A percentile compares a stretch with the other conserved stretches of the same genome.
These are phyloP conservation scores for Sporothrix variecibatus DNA, from an alignment of 2,329 filamentous ascomycete genomes.

Conservation along the genomic window DNA sequence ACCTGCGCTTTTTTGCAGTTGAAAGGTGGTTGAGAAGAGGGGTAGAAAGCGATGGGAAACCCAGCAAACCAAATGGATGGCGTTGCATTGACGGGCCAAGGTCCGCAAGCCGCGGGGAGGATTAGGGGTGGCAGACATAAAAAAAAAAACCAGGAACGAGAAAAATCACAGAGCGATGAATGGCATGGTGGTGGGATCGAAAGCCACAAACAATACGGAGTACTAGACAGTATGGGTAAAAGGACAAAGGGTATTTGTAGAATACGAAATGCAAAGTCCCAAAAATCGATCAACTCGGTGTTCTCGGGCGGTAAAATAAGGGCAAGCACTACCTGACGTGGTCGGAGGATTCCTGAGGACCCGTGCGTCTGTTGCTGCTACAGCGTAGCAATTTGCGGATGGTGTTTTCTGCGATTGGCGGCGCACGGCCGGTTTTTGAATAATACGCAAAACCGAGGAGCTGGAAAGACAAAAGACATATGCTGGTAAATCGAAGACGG, in stretches of 20 bases:
- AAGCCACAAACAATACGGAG: background rate
- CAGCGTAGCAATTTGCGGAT: conserved; percentile 8
- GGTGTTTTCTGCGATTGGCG: background rate
- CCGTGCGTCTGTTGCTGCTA: background rate
- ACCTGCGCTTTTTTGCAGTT: background rate
- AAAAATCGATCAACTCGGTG: background rate
- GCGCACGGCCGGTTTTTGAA: background rate
- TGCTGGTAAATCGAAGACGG: background rate
- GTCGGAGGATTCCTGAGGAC: background rate
- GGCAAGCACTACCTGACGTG: background rate
- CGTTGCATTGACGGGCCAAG: background rate
- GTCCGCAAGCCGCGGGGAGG: background rate
- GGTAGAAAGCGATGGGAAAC: background rate
- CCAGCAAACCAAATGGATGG: background rate
- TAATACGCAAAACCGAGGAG: background rate
- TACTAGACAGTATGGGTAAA: background rate
- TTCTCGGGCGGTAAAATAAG: background rate
- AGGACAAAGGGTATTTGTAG: background rate
- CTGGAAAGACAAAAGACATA: background rate
- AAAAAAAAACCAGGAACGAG: background rate
- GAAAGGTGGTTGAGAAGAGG: background rate
- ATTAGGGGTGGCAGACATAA: background rate
- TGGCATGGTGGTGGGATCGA: background rate
- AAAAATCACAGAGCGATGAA: background rate
- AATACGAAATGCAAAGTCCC: background rate